phyloP scores from a whole-genome alignment of 306 rosid genomes.

The Alnus rubra region DNA sequence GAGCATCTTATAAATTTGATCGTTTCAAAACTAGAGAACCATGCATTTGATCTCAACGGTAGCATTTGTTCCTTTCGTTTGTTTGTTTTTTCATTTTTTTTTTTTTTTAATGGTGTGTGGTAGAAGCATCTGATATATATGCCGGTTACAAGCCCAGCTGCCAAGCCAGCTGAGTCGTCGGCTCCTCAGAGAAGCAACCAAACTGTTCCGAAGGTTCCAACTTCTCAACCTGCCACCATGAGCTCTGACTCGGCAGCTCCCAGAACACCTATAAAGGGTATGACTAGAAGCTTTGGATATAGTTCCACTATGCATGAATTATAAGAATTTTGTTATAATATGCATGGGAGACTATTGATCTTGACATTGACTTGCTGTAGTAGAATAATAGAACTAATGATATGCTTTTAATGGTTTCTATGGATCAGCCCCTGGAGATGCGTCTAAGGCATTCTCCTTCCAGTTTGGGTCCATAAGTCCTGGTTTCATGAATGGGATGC shows the following conservation, averaged over 20 bases:
- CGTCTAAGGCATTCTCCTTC: slow-evolving; percentile 57
- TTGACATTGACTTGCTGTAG: slow-evolving; percentile 10
- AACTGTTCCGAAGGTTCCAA: slow-evolving; percentile 68
- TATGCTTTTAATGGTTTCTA: slow-evolving; percentile 11
- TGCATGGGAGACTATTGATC: not conserved
- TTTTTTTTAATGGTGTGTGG: slow-evolving; percentile 16
- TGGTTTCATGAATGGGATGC: slow-evolving; percentile 66
- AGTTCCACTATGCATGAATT: slow-evolving; percentile 7
- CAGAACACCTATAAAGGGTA: too few relatives aligned
- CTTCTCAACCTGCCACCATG: slow-evolving; percentile 60
- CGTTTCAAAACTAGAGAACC: not conserved
- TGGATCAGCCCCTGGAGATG: slow-evolving; percentile 60
- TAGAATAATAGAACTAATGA: slow-evolving; percentile 25
- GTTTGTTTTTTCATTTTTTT: not conserved
- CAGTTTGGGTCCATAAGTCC: slow-evolving; percentile 93
- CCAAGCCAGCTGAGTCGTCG: too few relatives aligned
- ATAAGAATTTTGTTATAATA: slow-evolving; percentile 7
- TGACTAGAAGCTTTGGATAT: slow-evolving; percentile 20
- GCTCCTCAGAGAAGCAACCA: slow-evolving; percentile 53
- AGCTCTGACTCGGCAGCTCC: too few relatives aligned
- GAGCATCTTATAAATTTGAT: not conserved
- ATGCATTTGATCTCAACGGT: not conserved
- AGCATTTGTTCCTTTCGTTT: slow-evolving; percentile 7
- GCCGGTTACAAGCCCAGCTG: slow-evolving; percentile 44
- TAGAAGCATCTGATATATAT: slow-evolving; percentile 66